These are phyloP conservation scores for Leptographium wingfieldii DNA, from an alignment of 2,329 filamentous ascomycete genomes.

Conservation along the genomic window DNA sequence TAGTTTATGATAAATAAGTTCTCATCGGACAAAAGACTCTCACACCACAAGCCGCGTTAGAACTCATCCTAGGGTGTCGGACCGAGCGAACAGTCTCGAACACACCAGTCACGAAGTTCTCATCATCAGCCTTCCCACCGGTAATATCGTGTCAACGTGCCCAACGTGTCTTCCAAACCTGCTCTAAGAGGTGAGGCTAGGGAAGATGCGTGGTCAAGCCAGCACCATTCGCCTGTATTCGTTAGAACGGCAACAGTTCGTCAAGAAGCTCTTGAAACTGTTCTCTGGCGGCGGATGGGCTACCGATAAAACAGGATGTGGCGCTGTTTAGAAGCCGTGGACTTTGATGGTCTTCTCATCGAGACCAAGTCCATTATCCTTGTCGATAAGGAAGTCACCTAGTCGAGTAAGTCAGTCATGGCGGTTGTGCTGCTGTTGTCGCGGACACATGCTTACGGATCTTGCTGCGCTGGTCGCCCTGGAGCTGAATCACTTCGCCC, in stretches of 20 bases:
- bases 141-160: neutral
- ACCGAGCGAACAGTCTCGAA: neutral
- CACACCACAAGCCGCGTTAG: too few species aligned
- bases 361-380: constrained; percentile 87
- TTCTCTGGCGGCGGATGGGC: neutral
- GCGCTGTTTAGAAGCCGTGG: constrained; percentile 46
- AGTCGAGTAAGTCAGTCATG: constrained; percentile 28
- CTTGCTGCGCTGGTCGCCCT: constrained; percentile 83
- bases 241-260: neutral
- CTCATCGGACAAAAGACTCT: neutral
- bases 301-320: constrained; percentile 2
- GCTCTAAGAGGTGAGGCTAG: neutral
- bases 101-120: neutral
- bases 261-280: neutral
- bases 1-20: neutral
- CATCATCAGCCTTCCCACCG: neutral
- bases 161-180: neutral
- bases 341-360: constrained; percentile 97
- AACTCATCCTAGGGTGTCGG: neutral
- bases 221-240: neutral
- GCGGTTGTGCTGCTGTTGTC: neutral
- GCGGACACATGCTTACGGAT: constrained; percentile 7
- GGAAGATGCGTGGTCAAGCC: neutral
- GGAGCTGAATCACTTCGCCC: constrained; percentile 58
- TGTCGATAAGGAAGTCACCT: constrained; percentile 92